Percentiles rank a stretch among this genome's conserved stretches.
Conservation (phyloP, 257 asterid species). For the Knoxia roxburghii region DNA sequence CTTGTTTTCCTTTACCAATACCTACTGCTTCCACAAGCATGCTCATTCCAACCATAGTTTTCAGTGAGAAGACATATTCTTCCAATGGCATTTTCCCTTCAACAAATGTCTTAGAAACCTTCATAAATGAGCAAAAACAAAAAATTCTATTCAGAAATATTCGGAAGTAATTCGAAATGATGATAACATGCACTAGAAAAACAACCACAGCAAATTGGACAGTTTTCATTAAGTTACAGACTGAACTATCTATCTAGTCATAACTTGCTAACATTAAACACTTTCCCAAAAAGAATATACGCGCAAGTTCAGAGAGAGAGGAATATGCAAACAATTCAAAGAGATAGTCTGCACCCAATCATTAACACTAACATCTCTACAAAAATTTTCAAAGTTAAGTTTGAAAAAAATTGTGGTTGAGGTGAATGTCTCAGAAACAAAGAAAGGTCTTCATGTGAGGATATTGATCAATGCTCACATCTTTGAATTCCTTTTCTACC, state of each 20-base stretch:
- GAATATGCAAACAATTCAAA: neutral
- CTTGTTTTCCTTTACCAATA: slow-evolving; percentile 55
- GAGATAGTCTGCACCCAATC: neutral
- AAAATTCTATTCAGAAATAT: neutral
- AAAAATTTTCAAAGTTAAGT: neutral
- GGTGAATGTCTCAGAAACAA: neutral
- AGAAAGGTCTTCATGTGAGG: too few species aligned
- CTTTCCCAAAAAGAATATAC: neutral
- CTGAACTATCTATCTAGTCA: neutral
- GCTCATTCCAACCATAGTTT: slow-evolving; percentile 47
- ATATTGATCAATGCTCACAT: neutral
- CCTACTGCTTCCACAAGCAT: slow-evolving; percentile 62
- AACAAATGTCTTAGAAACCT: slow-evolving; percentile 48
- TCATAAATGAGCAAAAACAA: slow-evolving; percentile 6
- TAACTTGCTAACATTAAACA: neutral
- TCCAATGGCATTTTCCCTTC: slow-evolving; percentile 45
- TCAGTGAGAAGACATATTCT: slow-evolving; percentile 54
- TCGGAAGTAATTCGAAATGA: neutral
- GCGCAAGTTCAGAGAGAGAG: neutral
- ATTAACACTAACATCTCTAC: neutral
- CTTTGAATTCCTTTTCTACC: slow-evolving; percentile 2
- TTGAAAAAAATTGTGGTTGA: neutral
- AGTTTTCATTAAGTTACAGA: neutral
- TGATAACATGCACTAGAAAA: neutral
- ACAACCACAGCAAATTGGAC: neutral